Evolutionary conservation across 2,329 filamentous ascomycete species (phyloP), one percentile per base, ranked within the genome.

Genomic region (Periglandula ipomoeae): DNA sequence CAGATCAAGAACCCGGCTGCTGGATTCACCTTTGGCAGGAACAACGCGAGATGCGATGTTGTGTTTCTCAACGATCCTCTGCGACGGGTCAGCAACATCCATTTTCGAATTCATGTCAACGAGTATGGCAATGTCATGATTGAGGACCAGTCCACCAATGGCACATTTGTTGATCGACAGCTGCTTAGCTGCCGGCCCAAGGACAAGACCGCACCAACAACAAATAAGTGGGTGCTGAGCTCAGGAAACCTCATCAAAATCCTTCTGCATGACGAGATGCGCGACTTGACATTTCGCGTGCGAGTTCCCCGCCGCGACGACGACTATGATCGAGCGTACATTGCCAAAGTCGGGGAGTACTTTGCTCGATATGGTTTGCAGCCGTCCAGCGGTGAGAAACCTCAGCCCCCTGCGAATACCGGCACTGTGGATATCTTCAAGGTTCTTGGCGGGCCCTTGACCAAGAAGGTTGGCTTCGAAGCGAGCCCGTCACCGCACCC

Each of bases 131-230:
- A 87, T 49, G 76, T 96, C 55, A 95, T 98, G 89, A 72, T 97
- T 11, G 84, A 95, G 64, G 93, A 98, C 61, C 79, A 83, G 62
- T 97, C 93, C 0, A 96, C 89, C n/a, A 98, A 97, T 60, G 93
- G 93, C 24, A 97, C 93, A 4, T 74, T 88, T 51, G 88, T 97
- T 49, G 90, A 97, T 65, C 75, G 79, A 22, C 71, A 73, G 17
- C 70, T 88, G 32, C 73, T 98, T 56, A 71, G 67, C 44, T 58
- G 61, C 20, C 67, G 69, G 43, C 56, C 63, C 23, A 69, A 68
- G 52, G 59, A 58, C 24, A 57, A 57, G 55, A 65, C 48, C 17
- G 10, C 41, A 49, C 47, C 39, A 32, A 71, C 62, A 15, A 56
- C 56, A 11, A 57, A 59, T 53, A 63, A 50, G 55, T 75, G 85